Percentiles rank a stretch among this genome's conserved stretches.
These are phyloP conservation scores for Mycena metata DNA, from an alignment of 768 basidiomycete genomes.

Conservation along the genomic window DNA sequence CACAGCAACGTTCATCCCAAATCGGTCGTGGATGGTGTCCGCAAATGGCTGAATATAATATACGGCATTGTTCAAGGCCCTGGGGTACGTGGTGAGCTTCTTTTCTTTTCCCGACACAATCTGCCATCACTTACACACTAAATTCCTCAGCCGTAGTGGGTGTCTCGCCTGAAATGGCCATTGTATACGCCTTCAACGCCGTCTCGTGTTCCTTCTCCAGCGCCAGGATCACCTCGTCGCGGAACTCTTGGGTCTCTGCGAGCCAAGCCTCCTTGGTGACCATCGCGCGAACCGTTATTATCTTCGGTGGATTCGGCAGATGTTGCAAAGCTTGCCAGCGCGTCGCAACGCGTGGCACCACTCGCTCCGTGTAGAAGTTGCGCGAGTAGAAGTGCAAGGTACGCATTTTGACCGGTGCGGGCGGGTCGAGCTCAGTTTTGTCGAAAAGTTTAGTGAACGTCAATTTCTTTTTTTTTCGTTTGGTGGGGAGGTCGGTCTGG, in stretches of 20 bases:
- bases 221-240: background rate
- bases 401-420: conserved; percentile 4
- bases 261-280: conserved; percentile 1
- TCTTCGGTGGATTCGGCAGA: background rate
- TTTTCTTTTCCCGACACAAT: background rate
- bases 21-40: background rate
- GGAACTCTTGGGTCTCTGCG: background rate
- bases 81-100: background rate
- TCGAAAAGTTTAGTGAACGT: conserved; percentile 18
- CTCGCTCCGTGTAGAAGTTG: background rate
- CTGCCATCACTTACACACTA: background rate
- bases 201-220: conserved; percentile 1
- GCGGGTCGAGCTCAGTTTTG: background rate
- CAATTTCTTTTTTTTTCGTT: background rate
- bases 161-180: background rate
- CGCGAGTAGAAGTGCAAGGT: conserved; percentile 2
- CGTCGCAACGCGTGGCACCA: background rate
- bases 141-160: background rate
- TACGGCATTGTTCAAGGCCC: background rate
- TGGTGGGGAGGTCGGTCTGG: background rate
- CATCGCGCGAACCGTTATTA: background rate
- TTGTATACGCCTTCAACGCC: background rate
- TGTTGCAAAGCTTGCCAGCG: background rate
- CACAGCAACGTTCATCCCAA: conserved; percentile 7
- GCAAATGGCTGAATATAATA: background rate